phyloP scores from a whole-genome alignment of 768 basidiomycete species.

The Cyathus striatus region DNA sequence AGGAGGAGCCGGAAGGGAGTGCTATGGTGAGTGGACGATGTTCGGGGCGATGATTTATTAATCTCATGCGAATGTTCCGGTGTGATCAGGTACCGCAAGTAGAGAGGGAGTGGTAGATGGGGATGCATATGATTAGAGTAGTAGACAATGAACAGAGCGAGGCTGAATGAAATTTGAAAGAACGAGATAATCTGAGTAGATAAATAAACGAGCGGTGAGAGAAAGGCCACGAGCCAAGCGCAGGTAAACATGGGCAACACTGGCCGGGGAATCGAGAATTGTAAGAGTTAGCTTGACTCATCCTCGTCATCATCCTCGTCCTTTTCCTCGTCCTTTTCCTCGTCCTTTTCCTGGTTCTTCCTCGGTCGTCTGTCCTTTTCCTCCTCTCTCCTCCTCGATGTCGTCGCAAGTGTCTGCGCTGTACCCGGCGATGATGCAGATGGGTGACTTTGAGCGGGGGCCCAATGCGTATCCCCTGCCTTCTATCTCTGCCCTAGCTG shows the following conservation, averaged over 20 bases:
- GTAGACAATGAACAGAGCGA: neutral
- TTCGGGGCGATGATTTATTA: neutral
- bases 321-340: too few species aligned
- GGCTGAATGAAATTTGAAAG: neutral
- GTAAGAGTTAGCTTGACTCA: neutral
- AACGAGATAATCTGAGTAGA: neutral
- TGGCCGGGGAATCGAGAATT: neutral
- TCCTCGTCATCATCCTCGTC: neutral
- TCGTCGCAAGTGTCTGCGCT: too few species aligned
- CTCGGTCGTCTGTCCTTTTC: constrained; percentile 34
- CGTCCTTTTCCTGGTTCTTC: constrained; percentile 4
- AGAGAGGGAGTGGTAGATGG: constrained; percentile 8
- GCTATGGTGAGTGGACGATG: constrained; percentile 57
- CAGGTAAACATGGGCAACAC: neutral
- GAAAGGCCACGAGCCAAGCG: neutral
- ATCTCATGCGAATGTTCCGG: neutral
- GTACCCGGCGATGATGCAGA: constrained; percentile 26
- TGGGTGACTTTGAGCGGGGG: constrained; percentile 18
- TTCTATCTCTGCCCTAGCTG: constrained; percentile 12
- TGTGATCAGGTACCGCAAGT: constrained; percentile 53
- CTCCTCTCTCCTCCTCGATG: too few species aligned
- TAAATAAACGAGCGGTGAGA: neutral
- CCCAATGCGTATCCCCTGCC: too few species aligned
- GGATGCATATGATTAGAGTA: neutral
- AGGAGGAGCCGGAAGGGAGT: constrained; percentile 81